Evolutionary conservation across 345 rosid genomes (phyloP), one percentile per base, ranked within the genome.

Genomic region (Balakata baccata): DNA sequence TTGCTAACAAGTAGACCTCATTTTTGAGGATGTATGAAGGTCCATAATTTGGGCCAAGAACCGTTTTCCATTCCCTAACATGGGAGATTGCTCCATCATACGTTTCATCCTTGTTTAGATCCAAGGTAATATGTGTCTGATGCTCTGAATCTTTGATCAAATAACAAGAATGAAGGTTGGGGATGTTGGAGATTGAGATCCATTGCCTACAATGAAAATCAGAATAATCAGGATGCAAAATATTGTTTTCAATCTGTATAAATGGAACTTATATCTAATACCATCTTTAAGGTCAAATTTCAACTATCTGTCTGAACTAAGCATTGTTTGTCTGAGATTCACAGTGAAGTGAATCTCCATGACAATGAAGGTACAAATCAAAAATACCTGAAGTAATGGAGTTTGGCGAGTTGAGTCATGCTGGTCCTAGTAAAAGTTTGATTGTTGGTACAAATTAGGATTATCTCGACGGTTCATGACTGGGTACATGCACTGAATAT

Each of bases 381-480:
- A 37, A 38, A 34, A 46, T 75, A 83, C 86, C 68, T 75, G 81
- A 17, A 83, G 66, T 43, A 77, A 68, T 13, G 68, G 81, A 61
- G 73, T 64, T 72, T 77, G 74, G 58, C 39, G 23, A 22, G 75
- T 61, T 13, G 78, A 66, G 71, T 65, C 75, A 13, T 58, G 77
- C 52, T 75, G 81, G 25, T 80, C 75, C 43, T 74, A 25, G 29
- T 65, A 80, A 64, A 77, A 77, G 77, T 75, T 77, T 52, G 83
- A 68, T 53, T 58, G 77, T 47, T 72, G 79, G 69, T 46, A 69
- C 77, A 80, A 37, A 56, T 80, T 72, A 23, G 75, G 69, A 72
- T 22, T 52, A 60, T 73, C 58, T 73, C 64, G 73, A 47, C 79
- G 77, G 23, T 77, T 71, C n/a, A 67, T 64, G 18, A 79, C 68